Evolutionary conservation across 257 asterid genomes (phyloP).

Genomic region (Linaria vulgaris): DNA sequence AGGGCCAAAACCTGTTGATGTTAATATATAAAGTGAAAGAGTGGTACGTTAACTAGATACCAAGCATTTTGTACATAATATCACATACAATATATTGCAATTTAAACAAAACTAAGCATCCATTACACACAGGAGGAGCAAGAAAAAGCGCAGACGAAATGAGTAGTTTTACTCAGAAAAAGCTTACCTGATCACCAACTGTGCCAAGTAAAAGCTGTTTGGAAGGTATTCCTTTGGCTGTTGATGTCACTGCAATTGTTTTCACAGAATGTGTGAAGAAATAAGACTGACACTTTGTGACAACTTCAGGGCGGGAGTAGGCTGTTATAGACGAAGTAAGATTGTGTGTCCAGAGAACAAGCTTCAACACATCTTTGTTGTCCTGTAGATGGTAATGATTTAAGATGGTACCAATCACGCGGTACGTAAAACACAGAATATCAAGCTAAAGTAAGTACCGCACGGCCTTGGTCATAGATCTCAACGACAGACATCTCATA

Average conservation of each 20-base stretch:
- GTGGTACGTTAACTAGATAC: conserved; percentile 11
- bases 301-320: conserved; percentile 84
- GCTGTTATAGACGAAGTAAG: conserved; percentile 87
- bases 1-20: conserved; percentile 86
- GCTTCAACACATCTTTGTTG: conserved; percentile 87
- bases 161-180: neutral
- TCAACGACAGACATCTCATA: conserved; percentile 98
- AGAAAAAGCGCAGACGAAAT: neutral
- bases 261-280: conserved; percentile 81
- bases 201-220: conserved; percentile 94
- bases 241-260: conserved; percentile 79
- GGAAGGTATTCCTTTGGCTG: conserved; percentile 96
- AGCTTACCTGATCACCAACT: conserved; percentile 83
- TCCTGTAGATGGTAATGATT: conserved; percentile 51
- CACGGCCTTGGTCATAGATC: conserved; percentile 95
- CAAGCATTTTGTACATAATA: neutral
- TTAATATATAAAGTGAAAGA: conserved; percentile 3
- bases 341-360: conserved; percentile 85
- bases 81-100: neutral
- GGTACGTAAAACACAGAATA: conserved; percentile 12
- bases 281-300: conserved; percentile 82
- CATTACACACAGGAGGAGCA: too few relatives aligned
- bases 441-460: conserved; percentile 53
- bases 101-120: conserved; percentile 1
- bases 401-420: conserved; percentile 18